Evolutionary conservation across 441 rosid genomes (phyloP).

Genomic region (Erodium trifolium): DNA sequence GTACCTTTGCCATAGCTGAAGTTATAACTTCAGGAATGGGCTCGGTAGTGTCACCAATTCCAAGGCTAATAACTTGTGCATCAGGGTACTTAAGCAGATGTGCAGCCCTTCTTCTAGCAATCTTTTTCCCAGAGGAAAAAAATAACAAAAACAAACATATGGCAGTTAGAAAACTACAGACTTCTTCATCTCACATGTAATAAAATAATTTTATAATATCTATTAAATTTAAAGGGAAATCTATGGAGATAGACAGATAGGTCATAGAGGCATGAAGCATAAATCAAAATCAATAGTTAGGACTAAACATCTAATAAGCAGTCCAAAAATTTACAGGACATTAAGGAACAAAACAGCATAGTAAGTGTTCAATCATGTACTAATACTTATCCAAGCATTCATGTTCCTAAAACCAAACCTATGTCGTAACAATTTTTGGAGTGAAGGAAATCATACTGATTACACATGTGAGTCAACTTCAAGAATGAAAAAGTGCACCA

Average conservation of each 20-base stretch:
- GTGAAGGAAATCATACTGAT: too few species aligned
- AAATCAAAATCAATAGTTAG: too few species aligned
- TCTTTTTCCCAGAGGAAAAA: slow-evolving; percentile 28
- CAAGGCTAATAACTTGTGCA: slow-evolving; percentile 84
- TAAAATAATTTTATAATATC: too few species aligned
- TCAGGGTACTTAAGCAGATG: slow-evolving; percentile 80
- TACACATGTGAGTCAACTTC: too few species aligned
- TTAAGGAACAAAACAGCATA: too few species aligned
- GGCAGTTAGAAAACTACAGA: background rate
- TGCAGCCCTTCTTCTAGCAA: slow-evolving; percentile 80
- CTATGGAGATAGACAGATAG: too few species aligned
- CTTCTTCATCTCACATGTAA: background rate
- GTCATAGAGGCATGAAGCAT: too few species aligned
- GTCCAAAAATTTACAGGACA: background rate
- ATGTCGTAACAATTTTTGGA: background rate
- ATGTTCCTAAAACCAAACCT: background rate
- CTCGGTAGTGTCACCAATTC: slow-evolving; percentile 96
- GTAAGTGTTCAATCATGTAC: too few species aligned
- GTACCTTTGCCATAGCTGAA: slow-evolving; percentile 71
- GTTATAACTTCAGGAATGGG: slow-evolving; percentile 95
- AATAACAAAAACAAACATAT: background rate
- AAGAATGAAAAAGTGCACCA: too few species aligned
- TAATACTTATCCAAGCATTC: background rate
- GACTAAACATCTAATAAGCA: too few species aligned
- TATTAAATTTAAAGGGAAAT: too few species aligned